Percentiles rank a stretch among this genome's conserved stretches.
Conservation (phyloP, 2,329 filamentous ascomycete species). For the Chlorencoelia australis region DNA sequence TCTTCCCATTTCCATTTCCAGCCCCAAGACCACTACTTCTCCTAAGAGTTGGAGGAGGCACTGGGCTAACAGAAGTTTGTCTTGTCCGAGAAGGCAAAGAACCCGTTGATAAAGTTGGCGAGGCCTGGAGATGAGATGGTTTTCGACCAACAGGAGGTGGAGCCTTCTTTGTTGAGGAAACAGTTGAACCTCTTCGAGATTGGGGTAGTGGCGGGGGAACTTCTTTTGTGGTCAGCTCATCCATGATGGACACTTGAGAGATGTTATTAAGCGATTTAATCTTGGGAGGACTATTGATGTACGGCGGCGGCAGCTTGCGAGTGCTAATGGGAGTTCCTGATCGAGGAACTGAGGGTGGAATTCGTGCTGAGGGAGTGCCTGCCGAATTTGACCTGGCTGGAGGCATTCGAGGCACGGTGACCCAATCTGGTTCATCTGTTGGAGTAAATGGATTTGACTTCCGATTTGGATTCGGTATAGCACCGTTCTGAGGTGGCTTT, state of each 20-base stretch:
- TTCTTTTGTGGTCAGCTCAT: constrained; percentile 5
- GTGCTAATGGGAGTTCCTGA: constrained; percentile 12
- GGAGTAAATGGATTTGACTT: constrained; percentile 73
- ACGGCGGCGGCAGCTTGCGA: constrained; percentile 25
- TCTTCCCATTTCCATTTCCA: constrained; percentile 8
- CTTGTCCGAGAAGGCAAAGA: constrained; percentile 11
- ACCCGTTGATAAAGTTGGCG: constrained; percentile 13
- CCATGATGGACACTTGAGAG: no score
- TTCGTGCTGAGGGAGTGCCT: constrained; percentile 5
- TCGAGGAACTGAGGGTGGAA: constrained; percentile 10
- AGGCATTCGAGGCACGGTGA: constrained; percentile 44
- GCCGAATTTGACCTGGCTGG: constrained; percentile 6
- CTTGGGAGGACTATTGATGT: constrained; percentile 8
- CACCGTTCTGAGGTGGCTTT: constrained; percentile 50
- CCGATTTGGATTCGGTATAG: constrained; percentile 61
- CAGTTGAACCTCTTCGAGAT: constrained; percentile 19
- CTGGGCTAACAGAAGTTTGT: constrained; percentile 9
- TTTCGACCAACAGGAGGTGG: constrained; percentile 26
- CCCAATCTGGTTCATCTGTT: constrained; percentile 75
- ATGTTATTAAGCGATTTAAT: no score
- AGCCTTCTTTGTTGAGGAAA: constrained; percentile 20
- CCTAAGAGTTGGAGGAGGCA: constrained; percentile 19
- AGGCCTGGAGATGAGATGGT: constrained; percentile 24
- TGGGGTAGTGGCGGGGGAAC: constrained; percentile 10
- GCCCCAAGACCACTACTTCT: constrained; percentile 12